Percentiles rank a stretch among this genome's conserved stretches.
These are phyloP conservation scores for Beauveria asiatica DNA, from an alignment of 2,329 filamentous ascomycete genomes.

Conservation along the genomic window DNA sequence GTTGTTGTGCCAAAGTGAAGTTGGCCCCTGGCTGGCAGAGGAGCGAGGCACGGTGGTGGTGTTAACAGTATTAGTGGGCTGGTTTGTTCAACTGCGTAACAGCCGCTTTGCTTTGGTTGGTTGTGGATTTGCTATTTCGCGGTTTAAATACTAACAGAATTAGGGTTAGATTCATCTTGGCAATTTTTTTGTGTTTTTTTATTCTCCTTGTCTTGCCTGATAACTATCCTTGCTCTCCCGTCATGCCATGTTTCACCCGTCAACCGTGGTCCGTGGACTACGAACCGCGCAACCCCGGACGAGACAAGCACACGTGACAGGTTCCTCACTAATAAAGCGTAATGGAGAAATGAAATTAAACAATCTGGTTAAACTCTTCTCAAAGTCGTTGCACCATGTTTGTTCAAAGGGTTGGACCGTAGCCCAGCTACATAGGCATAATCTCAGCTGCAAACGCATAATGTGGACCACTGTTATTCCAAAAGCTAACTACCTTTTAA, in stretches of 20 bases:
- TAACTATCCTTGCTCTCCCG: neutral
- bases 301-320: neutral
- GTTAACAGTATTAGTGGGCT: slow-evolving; percentile 8
- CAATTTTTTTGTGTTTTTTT: neutral
- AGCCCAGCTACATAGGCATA: neutral
- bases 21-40: neutral
- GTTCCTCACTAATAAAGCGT: too few relatives aligned
- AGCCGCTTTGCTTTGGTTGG: neutral
- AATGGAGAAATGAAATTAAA: neutral
- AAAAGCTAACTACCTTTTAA: neutral
- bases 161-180: neutral
- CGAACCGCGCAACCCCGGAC: neutral
- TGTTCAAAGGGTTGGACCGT: neutral
- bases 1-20: slow-evolving; percentile 10
- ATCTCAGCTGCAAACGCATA: neutral
- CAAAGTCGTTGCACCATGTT: neutral
- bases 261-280: neutral
- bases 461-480: slow-evolving; percentile 8
- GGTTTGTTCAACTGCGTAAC: neutral
- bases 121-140: neutral
- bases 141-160: neutral
- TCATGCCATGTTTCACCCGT: neutral
- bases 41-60: neutral
- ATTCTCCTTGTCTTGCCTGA: neutral
- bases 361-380: neutral